Evolutionary conservation across 1,284 basidiomycete species (phyloP), one percentile per base, ranked within the genome.

Genomic region (Inonotus hispidus): DNA sequence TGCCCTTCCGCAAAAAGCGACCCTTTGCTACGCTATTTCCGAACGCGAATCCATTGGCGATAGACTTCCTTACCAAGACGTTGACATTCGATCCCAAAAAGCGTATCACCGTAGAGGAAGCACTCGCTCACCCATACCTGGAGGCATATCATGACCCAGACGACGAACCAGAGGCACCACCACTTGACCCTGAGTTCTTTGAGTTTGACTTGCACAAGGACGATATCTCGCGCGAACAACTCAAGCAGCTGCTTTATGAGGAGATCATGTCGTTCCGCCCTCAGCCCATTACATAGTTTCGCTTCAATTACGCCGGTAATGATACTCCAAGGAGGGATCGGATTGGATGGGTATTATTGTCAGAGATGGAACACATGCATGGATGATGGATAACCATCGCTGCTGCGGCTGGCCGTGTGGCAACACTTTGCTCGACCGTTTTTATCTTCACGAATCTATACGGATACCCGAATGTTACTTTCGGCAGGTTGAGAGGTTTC

Each of bases 151-250:
- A 93, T 68, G 94, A 95, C 70, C 92, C 93, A 0, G 92, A 95
- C 46, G 94, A 97, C 69, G 95, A 97, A 74, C 95, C 95, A 0
- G 84, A 88, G 16, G 93, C 94, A 1, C 89, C 92, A 13, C 93
- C 95, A 29, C 84, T 98, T 53, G 89, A 92, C 64, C 87, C 92
- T 1, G 85, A 88, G 66, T 97, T 97, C 79, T 97, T 98, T 74
- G 92, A 95, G 69, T 97, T 97, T 72, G 95, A 97, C 68, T 73
- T 93, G 63, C 88, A 93, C 78, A 95, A 96, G 78, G 94, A 96
- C 66, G 91, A 93, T 67, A 94, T 95, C 75, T 92, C 88, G 69
- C 83, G 92, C 45, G 93, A 90, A 60, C 85, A 89, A 70, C 78
- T 92, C 60, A 90, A 90, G 68, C 82, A 84, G 65, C 71, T 84